Conservation (phyloP, 2,329 filamentous ascomycete species). For the Alternaria arbusti region DNA sequence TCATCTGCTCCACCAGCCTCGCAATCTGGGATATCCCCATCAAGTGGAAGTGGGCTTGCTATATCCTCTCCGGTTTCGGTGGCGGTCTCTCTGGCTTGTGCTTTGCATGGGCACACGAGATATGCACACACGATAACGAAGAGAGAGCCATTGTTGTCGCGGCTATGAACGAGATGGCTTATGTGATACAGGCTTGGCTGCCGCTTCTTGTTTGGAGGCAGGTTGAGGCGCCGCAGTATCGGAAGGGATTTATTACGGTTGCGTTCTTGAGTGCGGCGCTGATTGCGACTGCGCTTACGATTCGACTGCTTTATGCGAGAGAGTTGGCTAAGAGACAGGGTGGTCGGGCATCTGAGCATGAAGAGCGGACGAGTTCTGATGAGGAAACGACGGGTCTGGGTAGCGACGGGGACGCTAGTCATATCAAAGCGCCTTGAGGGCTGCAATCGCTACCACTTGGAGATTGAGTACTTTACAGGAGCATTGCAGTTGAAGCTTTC, state of each 20-base stretch:
- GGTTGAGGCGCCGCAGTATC: slow-evolving; percentile 65
- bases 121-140: slow-evolving; percentile 64
- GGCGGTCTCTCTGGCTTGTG: slow-evolving; percentile 57
- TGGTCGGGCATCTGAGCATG: background rate
- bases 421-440: background rate
- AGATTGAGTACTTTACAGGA: too few relatives aligned
- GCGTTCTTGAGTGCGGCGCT: slow-evolving; percentile 41
- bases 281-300: slow-evolving; percentile 59
- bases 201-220: slow-evolving; percentile 71
- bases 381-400: background rate
- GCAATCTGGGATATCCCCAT: slow-evolving; percentile 13
- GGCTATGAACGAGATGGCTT: slow-evolving; percentile 72
- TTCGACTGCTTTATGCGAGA: slow-evolving; percentile 53
- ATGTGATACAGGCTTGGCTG: slow-evolving; percentile 73
- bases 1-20: slow-evolving; percentile 25
- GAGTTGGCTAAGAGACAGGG: slow-evolving; percentile 38
- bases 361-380: background rate
- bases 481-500: background rate
- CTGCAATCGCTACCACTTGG: background rate
- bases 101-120: slow-evolving; percentile 64
- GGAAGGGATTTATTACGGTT: slow-evolving; percentile 64
- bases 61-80: slow-evolving; percentile 59
- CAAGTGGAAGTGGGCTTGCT: slow-evolving; percentile 70
- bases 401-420: background rate
- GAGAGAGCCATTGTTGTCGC: slow-evolving; percentile 71